Percentiles rank a stretch among this genome's conserved stretches.
These are phyloP conservation scores for Plectosphaerella plurivora DNA, from an alignment of 2,329 filamentous ascomycete genomes.

Conservation along the genomic window DNA sequence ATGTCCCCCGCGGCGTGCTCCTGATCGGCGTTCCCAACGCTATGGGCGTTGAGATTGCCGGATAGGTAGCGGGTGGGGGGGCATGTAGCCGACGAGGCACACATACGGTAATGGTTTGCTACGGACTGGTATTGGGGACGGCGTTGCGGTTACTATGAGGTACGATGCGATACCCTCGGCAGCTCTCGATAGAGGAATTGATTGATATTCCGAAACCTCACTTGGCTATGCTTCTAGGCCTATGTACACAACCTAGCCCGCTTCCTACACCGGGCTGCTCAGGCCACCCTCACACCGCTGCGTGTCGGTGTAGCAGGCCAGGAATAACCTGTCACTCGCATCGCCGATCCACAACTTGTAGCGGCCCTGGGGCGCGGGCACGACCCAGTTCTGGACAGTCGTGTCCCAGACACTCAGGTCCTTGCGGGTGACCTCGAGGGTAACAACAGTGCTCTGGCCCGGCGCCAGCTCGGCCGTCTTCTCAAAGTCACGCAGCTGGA, in stretches of 20 bases:
- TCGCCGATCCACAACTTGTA: conserved; percentile 35
- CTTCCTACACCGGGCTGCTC: conserved; percentile 5
- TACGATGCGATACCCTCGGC: no score
- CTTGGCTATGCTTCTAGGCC: no score
- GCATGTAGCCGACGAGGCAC: no score
- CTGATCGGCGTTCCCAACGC: conserved; percentile 56
- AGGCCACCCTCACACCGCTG: conserved; percentile 7
- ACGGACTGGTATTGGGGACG: no score
- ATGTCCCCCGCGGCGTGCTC: conserved; percentile 50
- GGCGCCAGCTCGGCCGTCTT: conserved; percentile 54
- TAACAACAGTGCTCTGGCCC: conserved; percentile 48
- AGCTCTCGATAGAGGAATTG: no score
- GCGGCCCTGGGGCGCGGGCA: conserved; percentile 28
- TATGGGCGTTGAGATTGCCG: conserved; percentile 56
- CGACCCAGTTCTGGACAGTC: conserved; percentile 62
- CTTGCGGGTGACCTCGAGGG: conserved; percentile 58
- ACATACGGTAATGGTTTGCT: no score
- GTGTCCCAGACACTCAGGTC: conserved; percentile 74
- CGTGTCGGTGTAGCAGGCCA: conserved; percentile 12
- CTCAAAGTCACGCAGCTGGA: conserved; percentile 68
- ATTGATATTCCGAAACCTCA: no score
- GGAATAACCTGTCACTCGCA: conserved; percentile 24
- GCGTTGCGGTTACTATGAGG: no score
- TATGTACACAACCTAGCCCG: no score
- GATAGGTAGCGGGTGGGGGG: conserved; percentile 11